phyloP scores from a whole-genome alignment of 164 flowering plant species.

The Stephania japonica region DNA sequence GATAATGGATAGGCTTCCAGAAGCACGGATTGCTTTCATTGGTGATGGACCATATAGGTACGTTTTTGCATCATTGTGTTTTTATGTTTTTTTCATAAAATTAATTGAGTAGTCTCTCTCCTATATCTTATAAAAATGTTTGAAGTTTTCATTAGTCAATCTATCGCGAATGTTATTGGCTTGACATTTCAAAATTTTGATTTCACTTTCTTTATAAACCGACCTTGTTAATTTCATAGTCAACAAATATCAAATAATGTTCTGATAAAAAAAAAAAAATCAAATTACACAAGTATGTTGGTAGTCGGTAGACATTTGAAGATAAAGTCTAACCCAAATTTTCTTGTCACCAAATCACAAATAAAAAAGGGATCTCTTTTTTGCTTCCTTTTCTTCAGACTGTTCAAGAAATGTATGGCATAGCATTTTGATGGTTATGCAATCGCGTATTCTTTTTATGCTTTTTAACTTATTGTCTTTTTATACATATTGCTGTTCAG shows the following conservation, averaged over 20 bases:
- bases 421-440: background rate
- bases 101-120: background rate
- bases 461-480: no score
- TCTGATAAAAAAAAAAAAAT: no score
- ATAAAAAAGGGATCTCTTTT: background rate
- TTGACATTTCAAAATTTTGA: background rate
- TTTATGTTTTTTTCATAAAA: background rate
- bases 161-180: background rate
- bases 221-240: no score
- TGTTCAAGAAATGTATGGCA: background rate
- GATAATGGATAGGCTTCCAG: conserved; percentile 86
- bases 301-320: no score
- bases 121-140: background rate
- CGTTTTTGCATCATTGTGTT: conserved; percentile 1
- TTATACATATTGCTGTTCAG: background rate
- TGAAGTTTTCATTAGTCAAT: background rate
- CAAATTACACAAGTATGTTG: no score
- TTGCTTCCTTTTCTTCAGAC: background rate
- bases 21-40: conserved; percentile 83
- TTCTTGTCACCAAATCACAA: no score
- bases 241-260: no score
- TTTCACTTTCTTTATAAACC: background rate
- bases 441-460: background rate
- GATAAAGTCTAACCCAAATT: no score
- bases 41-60: conserved; percentile 99